A percentile compares a stretch with the other conserved stretches of the same genome.
phyloP scores from a whole-genome alignment of 371 early-diverging fungal species.

The Actinomortierella wolfii region DNA sequence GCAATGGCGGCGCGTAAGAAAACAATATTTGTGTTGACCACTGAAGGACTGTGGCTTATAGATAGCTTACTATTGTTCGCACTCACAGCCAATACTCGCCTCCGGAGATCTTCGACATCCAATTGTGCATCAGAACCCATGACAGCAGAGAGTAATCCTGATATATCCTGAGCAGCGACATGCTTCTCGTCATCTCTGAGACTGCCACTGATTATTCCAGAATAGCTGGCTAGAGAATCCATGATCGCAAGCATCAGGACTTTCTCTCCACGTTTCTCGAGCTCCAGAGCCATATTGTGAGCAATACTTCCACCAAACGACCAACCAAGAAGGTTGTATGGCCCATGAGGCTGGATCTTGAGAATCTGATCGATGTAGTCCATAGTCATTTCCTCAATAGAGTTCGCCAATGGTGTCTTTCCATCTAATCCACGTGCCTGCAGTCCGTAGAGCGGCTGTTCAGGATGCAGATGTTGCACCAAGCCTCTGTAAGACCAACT shows the following conservation, averaged over 20 bases:
- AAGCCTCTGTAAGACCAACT: slow-evolving; percentile 10
- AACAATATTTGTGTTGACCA: no score
- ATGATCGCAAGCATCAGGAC: slow-evolving; percentile 3
- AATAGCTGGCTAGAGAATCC: slow-evolving; percentile 2
- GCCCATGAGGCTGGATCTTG: slow-evolving; percentile 15
- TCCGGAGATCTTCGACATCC: no score
- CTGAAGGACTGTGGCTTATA: no score
- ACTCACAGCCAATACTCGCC: no score
- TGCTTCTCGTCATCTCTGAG: no score
- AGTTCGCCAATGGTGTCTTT: neutral
- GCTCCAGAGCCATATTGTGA: slow-evolving; percentile 6
- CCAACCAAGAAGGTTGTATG: slow-evolving; percentile 10
- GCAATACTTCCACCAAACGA: slow-evolving; percentile 12
- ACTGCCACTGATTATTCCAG: no score
- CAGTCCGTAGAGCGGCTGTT: slow-evolving; percentile 21
- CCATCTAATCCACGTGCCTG: slow-evolving; percentile 18
- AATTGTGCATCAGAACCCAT: no score
- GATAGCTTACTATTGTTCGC: no score
- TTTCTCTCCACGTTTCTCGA: slow-evolving; percentile 4
- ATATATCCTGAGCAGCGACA: no score
- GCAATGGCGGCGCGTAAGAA: no score
- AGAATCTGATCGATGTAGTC: slow-evolving; percentile 17
- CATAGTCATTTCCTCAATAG: slow-evolving; percentile 9
- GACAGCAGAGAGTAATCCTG: no score
- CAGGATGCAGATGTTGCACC: slow-evolving; percentile 2